Conservation (phyloP, 2,329 filamentous ascomycete species). For the Phialemonium atrogriseum region DNA sequence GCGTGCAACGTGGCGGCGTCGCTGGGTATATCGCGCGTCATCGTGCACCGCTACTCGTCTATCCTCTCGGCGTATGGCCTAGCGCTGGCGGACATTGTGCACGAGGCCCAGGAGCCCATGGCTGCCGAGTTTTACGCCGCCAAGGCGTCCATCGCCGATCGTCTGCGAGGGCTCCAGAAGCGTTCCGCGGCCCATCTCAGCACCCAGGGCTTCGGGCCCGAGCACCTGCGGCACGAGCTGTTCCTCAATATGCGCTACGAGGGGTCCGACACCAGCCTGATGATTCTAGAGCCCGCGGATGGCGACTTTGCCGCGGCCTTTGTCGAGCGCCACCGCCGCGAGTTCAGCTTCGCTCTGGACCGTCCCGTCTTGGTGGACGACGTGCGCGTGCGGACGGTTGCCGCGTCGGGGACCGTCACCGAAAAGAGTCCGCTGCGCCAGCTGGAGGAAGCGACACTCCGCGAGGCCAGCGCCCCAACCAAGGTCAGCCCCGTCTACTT, state of each 20-base stretch:
- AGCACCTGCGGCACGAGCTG: slow-evolving; percentile 21
- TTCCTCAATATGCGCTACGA: slow-evolving; percentile 35
- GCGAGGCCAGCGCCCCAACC: slow-evolving; percentile 42
- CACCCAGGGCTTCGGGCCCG: slow-evolving; percentile 20
- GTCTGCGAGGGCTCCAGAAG: slow-evolving; percentile 6
- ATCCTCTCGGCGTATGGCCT: slow-evolving; percentile 31
- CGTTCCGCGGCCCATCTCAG: slow-evolving; percentile 4
- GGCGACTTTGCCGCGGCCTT: slow-evolving; percentile 62
- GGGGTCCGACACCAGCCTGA: slow-evolving; percentile 32
- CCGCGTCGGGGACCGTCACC: slow-evolving; percentile 55
- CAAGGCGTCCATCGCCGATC: slow-evolving; percentile 8
- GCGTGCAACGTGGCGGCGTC: slow-evolving; percentile 24
- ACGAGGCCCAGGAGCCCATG: slow-evolving; percentile 23
- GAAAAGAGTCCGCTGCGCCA: slow-evolving; percentile 61
- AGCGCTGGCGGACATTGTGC: slow-evolving; percentile 25
- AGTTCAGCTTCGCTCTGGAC: slow-evolving; percentile 63
- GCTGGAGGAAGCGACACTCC: slow-evolving; percentile 46
- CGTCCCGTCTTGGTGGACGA: slow-evolving; percentile 66
- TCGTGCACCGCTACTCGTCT: slow-evolving; percentile 21
- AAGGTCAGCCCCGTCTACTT: slow-evolving; percentile 51
- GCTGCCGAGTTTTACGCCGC: slow-evolving; percentile 7
- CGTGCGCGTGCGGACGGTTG: slow-evolving; percentile 60
- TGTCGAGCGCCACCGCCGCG: slow-evolving; percentile 59
- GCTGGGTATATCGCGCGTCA: slow-evolving; percentile 22
- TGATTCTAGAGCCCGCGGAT: slow-evolving; percentile 30